These are phyloP conservation scores for Waltiozyma sp. DNA, from an alignment of 1,139 yeast genomes.

Conservation along the genomic window DNA sequence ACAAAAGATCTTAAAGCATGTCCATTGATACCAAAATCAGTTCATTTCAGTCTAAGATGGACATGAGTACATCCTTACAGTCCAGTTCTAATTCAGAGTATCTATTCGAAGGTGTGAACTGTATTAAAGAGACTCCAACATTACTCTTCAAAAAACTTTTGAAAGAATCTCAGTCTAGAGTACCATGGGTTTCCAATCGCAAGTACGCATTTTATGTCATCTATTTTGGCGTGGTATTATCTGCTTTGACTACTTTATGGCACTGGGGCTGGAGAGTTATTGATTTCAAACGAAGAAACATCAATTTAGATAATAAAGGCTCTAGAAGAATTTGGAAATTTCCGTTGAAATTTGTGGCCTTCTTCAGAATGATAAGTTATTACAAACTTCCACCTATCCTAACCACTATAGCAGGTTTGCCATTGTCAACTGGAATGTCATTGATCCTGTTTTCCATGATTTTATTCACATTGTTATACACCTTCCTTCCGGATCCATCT, in stretches of 20 bases:
- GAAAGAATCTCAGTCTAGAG: not conserved
- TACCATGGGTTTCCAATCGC: not conserved
- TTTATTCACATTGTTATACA: slow-evolving; percentile 35
- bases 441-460: slow-evolving; percentile 30
- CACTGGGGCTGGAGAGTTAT: slow-evolving; percentile 10
- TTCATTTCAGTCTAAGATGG: too few relatives aligned
- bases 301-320: slow-evolving; percentile 5
- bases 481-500: slow-evolving; percentile 32
- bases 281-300: slow-evolving; percentile 25
- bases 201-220: not conserved
- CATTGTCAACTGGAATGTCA: slow-evolving; percentile 38
- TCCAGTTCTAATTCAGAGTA: too few relatives aligned
- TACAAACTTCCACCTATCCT: slow-evolving; percentile 31
- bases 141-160: not conserved
- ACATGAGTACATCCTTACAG: too few relatives aligned
- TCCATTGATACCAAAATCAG: too few relatives aligned
- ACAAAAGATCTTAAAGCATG: too few relatives aligned
- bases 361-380: slow-evolving; percentile 38
- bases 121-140: not conserved
- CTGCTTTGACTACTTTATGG: slow-evolving; percentile 19
- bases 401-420: slow-evolving; percentile 34
- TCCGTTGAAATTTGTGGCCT: slow-evolving; percentile 21
- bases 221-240: slow-evolving; percentile 26
- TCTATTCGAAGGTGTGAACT: not conserved
- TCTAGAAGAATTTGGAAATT: slow-evolving; percentile 5